These are phyloP conservation scores for Madurella mycetomatis DNA, from an alignment of 2,329 filamentous ascomycete genomes.

Conservation along the genomic window DNA sequence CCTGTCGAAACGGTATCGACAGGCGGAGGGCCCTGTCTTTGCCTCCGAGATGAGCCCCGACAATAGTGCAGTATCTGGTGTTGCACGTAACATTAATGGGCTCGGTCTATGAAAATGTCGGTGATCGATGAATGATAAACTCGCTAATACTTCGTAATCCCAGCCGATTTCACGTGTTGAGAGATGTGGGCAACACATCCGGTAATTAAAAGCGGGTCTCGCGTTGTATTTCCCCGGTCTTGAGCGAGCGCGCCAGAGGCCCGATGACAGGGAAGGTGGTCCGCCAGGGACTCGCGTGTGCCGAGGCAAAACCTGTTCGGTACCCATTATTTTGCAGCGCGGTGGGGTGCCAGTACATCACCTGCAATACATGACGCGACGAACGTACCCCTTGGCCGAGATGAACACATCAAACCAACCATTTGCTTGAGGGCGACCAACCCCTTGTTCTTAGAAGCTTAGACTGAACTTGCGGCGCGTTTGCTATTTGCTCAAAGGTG, in stretches of 20 bases:
- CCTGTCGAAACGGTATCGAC: no score
- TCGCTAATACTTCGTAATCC: neutral
- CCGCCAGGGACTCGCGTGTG: constrained; percentile 6
- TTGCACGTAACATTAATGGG: no score
- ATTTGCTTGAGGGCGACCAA: neutral
- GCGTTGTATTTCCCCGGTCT: constrained; percentile 12
- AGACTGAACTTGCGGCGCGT: neutral
- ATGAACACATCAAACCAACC: constrained; percentile 8
- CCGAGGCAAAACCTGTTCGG: constrained; percentile 21
- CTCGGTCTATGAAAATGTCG: no score
- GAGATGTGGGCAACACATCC: neutral
- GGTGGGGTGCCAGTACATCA: constrained; percentile 16
- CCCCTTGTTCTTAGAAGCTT: neutral
- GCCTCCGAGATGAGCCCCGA: no score
- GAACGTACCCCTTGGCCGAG: constrained; percentile 10
- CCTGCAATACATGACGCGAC: constrained; percentile 16
- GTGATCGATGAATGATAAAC: no score
- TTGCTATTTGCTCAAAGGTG: neutral
- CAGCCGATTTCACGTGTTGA: constrained; percentile 15
- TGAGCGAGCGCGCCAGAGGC: constrained; percentile 10
- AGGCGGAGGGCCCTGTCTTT: no score
- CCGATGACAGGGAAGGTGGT: constrained; percentile 18
- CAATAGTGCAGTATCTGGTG: no score
- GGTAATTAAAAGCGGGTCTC: constrained; percentile 12
- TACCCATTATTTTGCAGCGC: neutral